Conservation (phyloP, 345 rosid genomes). For the Kandelia obovata region DNA sequence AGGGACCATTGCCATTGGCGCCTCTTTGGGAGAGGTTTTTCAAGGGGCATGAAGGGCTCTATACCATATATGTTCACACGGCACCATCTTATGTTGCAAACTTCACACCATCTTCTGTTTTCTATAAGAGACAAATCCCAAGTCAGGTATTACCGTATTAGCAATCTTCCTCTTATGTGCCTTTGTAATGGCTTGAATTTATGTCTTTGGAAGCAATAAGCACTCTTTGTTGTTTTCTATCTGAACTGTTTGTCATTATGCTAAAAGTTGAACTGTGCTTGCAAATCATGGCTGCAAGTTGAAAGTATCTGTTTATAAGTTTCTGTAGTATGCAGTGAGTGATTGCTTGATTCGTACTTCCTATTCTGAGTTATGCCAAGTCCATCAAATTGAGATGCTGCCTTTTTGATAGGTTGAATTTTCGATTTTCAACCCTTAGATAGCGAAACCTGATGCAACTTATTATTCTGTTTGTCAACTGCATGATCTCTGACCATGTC, state of each 20-base stretch:
- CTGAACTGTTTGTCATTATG: not conserved
- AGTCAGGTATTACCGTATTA: conserved; percentile 60
- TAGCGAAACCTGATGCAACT: too few relatives aligned
- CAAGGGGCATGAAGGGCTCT: conserved; percentile 58
- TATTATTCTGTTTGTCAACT: too few relatives aligned
- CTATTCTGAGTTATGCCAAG: too few relatives aligned
- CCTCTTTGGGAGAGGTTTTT: conserved; percentile 93
- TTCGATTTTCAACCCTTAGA: too few relatives aligned
- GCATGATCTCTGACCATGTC: too few relatives aligned
- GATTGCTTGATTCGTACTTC: too few relatives aligned
- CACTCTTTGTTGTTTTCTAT: not conserved
- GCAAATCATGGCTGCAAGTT: too few relatives aligned
- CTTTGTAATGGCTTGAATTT: not conserved
- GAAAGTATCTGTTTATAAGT: too few relatives aligned
- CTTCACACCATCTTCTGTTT: conserved; percentile 54
- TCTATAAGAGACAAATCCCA: conserved; percentile 74
- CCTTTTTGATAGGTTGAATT: too few relatives aligned
- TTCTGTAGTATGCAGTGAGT: too few relatives aligned
- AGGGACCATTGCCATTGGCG: conserved; percentile 82
- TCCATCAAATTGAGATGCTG: too few relatives aligned
- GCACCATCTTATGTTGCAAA: conserved; percentile 53
- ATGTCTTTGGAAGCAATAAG: too few relatives aligned
- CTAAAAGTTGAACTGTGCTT: not conserved
- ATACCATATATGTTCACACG: conserved; percentile 71
- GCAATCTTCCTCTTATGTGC: not conserved